These are phyloP conservation scores for Aureoboletus auriporus DNA, from an alignment of 768 basidiomycete species.

Conservation along the genomic window DNA sequence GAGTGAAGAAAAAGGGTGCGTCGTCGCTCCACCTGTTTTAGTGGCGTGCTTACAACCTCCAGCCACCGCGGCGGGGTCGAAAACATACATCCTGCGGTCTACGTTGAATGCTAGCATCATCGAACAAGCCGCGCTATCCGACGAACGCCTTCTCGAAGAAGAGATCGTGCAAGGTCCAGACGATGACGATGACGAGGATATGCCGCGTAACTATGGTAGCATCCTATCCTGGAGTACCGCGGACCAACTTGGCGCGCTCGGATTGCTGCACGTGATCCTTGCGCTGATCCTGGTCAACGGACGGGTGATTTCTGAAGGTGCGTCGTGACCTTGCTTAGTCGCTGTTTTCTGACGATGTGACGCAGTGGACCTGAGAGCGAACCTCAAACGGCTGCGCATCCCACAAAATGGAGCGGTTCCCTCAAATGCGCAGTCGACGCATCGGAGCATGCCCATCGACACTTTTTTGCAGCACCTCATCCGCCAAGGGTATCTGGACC, in stretches of 20 bases:
- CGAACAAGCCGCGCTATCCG: constrained; percentile 51
- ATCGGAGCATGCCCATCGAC: constrained; percentile 55
- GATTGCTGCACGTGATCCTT: constrained; percentile 78
- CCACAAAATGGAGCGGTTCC: constrained; percentile 44
- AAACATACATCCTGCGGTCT: constrained; percentile 83
- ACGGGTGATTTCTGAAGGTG: constrained; percentile 69
- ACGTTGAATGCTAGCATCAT: constrained; percentile 59
- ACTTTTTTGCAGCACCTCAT: constrained; percentile 59
- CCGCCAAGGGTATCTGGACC: constrained; percentile 78
- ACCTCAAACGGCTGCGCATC: constrained; percentile 69
- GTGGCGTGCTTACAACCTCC: background rate
- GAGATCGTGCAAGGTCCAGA: constrained; percentile 48
- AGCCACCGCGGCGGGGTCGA: constrained; percentile 58
- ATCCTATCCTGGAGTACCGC: constrained; percentile 68
- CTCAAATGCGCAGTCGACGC: constrained; percentile 47
- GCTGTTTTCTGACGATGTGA: too few relatives aligned
- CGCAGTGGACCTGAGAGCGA: constrained; percentile 67
- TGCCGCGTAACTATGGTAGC: constrained; percentile 54
- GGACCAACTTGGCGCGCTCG: constrained; percentile 66
- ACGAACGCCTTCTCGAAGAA: constrained; percentile 41
- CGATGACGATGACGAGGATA: constrained; percentile 46
- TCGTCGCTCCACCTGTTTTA: background rate
- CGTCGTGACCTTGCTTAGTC: constrained; percentile 1
- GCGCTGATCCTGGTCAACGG: constrained; percentile 83
- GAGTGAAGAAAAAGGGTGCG: constrained; percentile 65